Base-by-base conservation (phyloP, 768 basidiomycete genomes). In the Psilocybe subaeruginosa region DNA sequence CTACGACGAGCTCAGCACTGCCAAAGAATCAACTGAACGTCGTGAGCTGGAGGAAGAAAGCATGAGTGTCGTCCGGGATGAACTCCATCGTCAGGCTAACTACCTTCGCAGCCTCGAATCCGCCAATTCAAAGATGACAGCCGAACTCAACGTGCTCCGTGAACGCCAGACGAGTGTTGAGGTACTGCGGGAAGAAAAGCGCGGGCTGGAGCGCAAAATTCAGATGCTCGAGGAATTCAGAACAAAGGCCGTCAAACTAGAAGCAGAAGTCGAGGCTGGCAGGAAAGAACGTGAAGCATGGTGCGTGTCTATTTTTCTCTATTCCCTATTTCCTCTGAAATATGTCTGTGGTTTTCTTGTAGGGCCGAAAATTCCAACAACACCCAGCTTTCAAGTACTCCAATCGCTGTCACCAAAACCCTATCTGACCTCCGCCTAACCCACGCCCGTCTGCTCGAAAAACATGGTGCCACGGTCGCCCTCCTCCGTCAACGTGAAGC, bases 101-200 rank as follows among this genome's bases (percentile, higher is more conserved):
- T 85, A 93, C 65, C 73, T 89, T 49, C 83, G 84, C 0, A 78
- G 76, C 0, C 75, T 93, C 0, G 90, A 93, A 69, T 68, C 76
- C 5, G 77, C 78, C 2, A 92, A 92, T 62, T 73, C 81, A 1
- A 82, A 79, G 61, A 72, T 91, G 56, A 79, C 70, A 2, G 68
- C 78, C 0, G 90, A 93, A 65, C 66, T 92, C 14, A 71, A 71
- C 5, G 64, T 77, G 9, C 77, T 91, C 14, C 79, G 83, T 35
- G 85, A 85, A 61, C 77, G 82, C 0, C 77, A 86, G n/a, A 73
- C 78, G 6, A 87, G 83, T 64, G 74, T 90, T 2, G 90, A 91
- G 61, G 86, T 93, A 2, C 69, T 94, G 37, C 78, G 82, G 33
- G 92, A 93, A 69, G 89, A 93, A 73, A 92, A 92, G 63, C 78